Conservation (phyloP, 2,329 filamentous ascomycete genomes). For the Ophiostoma sp. region DNA sequence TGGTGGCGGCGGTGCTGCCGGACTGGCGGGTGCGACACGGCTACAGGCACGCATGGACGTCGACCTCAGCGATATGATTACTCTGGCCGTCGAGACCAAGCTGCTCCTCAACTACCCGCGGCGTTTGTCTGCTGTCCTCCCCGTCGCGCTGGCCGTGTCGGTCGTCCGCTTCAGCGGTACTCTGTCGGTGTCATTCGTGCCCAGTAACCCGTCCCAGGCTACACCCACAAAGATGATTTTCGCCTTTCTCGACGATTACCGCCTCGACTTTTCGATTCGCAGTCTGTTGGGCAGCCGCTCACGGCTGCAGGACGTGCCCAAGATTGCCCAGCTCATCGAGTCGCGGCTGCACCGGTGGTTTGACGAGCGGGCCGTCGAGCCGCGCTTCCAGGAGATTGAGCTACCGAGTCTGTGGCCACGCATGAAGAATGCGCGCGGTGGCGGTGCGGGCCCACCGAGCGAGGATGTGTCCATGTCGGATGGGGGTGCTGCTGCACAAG, state of each 20-base stretch:
- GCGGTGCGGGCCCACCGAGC: slow-evolving; percentile 35
- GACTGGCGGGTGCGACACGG: slow-evolving; percentile 58
- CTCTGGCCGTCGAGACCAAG: slow-evolving; percentile 90
- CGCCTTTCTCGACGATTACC: slow-evolving; percentile 87
- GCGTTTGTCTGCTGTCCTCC: slow-evolving; percentile 81
- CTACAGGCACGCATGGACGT: slow-evolving; percentile 96
- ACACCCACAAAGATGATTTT: slow-evolving; percentile 90
- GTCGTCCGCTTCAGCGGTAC: slow-evolving; percentile 95
- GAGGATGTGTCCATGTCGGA: slow-evolving; percentile 25
- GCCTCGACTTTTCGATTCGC: slow-evolving; percentile 77
- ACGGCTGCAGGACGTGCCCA: slow-evolving; percentile 79
- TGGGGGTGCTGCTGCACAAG: not conserved
- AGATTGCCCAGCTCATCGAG: slow-evolving; percentile 83
- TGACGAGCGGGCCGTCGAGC: slow-evolving; percentile 82
- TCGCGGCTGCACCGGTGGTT: slow-evolving; percentile 81
- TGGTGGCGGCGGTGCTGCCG: slow-evolving; percentile 39
- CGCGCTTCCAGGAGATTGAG: slow-evolving; percentile 82
- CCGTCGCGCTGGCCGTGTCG: slow-evolving; percentile 86
- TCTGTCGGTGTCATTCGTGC: slow-evolving; percentile 88
- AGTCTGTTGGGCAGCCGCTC: slow-evolving; percentile 79
- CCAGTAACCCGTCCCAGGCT: slow-evolving; percentile 65
- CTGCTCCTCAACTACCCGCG: slow-evolving; percentile 93
- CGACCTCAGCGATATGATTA: slow-evolving; percentile 93
- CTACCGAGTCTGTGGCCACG: slow-evolving; percentile 80
- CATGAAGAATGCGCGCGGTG: slow-evolving; percentile 78